phyloP scores from a whole-genome alignment of 2,329 filamentous ascomycete species.

The Byssothecium circinans region DNA sequence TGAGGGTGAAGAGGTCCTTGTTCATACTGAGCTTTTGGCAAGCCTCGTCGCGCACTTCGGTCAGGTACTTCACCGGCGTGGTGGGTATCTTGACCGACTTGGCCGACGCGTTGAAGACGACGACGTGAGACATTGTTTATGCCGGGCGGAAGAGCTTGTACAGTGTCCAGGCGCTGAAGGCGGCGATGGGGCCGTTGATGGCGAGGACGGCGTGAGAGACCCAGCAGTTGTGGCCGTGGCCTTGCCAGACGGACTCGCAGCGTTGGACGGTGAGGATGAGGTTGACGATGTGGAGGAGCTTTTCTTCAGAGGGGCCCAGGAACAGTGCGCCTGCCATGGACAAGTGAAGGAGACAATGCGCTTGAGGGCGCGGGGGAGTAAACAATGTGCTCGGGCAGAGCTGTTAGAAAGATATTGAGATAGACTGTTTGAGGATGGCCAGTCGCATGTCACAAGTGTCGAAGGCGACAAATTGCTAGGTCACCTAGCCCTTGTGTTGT shows the following conservation, averaged over 20 bases:
- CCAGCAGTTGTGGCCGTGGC: slow-evolving; percentile 29
- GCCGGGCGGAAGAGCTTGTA: slow-evolving; percentile 34
- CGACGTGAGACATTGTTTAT: slow-evolving; percentile 83
- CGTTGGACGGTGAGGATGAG: slow-evolving; percentile 31
- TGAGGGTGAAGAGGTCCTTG: slow-evolving; percentile 75
- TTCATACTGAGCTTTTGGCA: slow-evolving; percentile 78
- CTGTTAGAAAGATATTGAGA: too few relatives aligned
- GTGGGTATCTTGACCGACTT: slow-evolving; percentile 82
- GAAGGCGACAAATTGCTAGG: too few relatives aligned
- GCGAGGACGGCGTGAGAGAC: slow-evolving; percentile 30
- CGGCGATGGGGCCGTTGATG: slow-evolving; percentile 27
- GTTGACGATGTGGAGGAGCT: slow-evolving; percentile 36
- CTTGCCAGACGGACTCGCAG: slow-evolving; percentile 28
- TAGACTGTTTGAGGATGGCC: too few relatives aligned
- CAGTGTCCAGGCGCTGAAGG: slow-evolving; percentile 29
- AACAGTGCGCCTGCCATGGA: slow-evolving; percentile 40
- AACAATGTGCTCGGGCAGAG: too few relatives aligned
- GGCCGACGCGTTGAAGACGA: slow-evolving; percentile 80
- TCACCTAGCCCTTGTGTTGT: too few relatives aligned
- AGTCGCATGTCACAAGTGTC: too few relatives aligned
- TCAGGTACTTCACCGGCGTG: slow-evolving; percentile 75
- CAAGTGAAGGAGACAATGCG: slow-evolving; percentile 19
- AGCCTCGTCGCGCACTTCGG: slow-evolving; percentile 83
- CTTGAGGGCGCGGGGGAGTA: too few relatives aligned
- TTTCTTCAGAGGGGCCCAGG: slow-evolving; percentile 35